These are phyloP conservation scores for Mycosarcoma mackinlayi DNA, from an alignment of 1,284 basidiomycete species.

Conservation along the genomic window DNA sequence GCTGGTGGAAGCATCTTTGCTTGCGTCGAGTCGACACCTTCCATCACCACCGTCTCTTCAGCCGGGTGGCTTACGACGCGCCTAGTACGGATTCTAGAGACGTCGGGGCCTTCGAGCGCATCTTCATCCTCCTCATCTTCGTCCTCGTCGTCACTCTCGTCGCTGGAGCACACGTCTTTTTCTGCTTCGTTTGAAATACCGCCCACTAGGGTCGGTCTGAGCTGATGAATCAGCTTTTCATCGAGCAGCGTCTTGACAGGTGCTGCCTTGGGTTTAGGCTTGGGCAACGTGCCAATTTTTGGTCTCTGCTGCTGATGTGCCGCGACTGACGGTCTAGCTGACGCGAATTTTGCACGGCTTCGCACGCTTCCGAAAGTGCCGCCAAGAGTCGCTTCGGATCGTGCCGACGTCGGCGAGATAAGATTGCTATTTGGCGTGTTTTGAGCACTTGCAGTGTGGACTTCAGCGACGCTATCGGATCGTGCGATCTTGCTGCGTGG, in stretches of 20 bases:
- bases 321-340: background rate
- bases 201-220: background rate
- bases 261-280: constrained; percentile 8
- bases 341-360: constrained; percentile 12
- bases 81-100: constrained; percentile 32
- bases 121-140: constrained; percentile 7
- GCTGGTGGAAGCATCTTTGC: constrained; percentile 3
- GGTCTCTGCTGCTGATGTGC: constrained; percentile 8
- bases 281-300: constrained; percentile 40
- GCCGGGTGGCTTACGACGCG: background rate
- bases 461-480: constrained; percentile 21
- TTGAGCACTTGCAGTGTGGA: constrained; percentile 8
- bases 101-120: constrained; percentile 24
- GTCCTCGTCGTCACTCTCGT: constrained; percentile 6
- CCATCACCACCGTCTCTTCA: background rate
- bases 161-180: no score
- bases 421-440: constrained; percentile 1
- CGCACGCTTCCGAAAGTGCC: constrained; percentile 6
- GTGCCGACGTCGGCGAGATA: constrained; percentile 3
- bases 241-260: constrained; percentile 31
- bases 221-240: constrained; percentile 8
- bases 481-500: constrained; percentile 29
- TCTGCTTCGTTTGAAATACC: background rate
- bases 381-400: background rate
- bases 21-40: background rate